Conservation (phyloP, 176 grass and related monocot genomes). For the Lolium multiflorum region DNA sequence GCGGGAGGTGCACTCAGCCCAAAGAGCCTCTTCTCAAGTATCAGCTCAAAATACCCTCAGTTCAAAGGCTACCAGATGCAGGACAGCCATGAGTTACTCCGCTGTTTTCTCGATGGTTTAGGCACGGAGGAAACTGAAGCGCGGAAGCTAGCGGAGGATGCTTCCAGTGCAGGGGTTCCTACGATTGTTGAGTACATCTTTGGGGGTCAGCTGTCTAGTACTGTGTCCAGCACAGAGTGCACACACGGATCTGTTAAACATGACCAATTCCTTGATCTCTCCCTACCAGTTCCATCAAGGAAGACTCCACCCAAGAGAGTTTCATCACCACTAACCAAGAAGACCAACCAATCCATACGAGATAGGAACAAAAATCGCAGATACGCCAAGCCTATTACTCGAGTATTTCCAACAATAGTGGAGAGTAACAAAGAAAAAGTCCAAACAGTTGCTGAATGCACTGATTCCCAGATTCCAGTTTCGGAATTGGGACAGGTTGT, state of each 20-base stretch:
- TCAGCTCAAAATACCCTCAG: slow-evolving; percentile 79
- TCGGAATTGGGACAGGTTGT: slow-evolving; percentile 55
- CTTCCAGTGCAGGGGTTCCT: slow-evolving; percentile 37
- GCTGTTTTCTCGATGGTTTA: slow-evolving; percentile 91
- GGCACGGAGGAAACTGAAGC: slow-evolving; percentile 67
- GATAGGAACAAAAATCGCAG: slow-evolving; percentile 63
- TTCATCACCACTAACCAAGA: slow-evolving; percentile 57
- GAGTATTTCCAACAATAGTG: slow-evolving; percentile 51
- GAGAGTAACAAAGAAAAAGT: slow-evolving; percentile 48
- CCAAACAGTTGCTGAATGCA: slow-evolving; percentile 51
- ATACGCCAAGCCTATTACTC: slow-evolving; percentile 43
- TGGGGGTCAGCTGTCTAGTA: slow-evolving; percentile 86
- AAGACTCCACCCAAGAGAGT: slow-evolving; percentile 62
- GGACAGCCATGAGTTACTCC: slow-evolving; percentile 96
- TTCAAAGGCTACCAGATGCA: slow-evolving; percentile 94
- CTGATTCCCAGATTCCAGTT: slow-evolving; percentile 46
- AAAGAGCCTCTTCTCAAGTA: slow-evolving; percentile 81
- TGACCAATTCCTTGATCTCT: slow-evolving; percentile 92
- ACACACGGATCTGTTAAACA: slow-evolving; percentile 77
- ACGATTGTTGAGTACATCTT: slow-evolving; percentile 84
- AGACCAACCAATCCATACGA: slow-evolving; percentile 57
- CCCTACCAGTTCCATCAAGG: slow-evolving; percentile 85
- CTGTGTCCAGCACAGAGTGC: slow-evolving; percentile 82
- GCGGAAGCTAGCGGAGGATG: slow-evolving; percentile 52
- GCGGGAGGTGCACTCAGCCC: slow-evolving; percentile 72